Base-by-base conservation (phyloP, 2,329 filamentous ascomycete genomes). In the Epicoccum nigrum region DNA sequence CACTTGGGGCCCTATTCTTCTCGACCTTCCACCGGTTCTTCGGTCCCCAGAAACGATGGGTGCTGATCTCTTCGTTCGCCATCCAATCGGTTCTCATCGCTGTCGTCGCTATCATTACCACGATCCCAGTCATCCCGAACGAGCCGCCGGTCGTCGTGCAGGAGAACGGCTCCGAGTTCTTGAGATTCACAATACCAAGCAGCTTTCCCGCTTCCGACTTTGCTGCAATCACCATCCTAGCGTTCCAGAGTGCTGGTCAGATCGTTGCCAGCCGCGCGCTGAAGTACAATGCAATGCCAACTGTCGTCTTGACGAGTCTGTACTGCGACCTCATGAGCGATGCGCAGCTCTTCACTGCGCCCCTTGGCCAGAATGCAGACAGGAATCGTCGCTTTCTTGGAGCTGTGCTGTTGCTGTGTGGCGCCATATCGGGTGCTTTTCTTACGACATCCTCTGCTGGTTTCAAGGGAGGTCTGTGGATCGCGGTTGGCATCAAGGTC, bases 271-370 rank as follows among this genome's bases (percentile, higher is more conserved):
- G 76, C 28, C 73, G 81, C 15, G 66, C 76, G 11, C 70, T 83
- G 16, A 79, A 79, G 7, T 80, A 79, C 59, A 79, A 79, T 47
- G 81, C 83, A 64, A 69, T 83, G 35, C 81, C 81, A 1, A 80
- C 81, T 0, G 81, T 79, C 39, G 81, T 84, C 8, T 63, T 83
- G 31, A 84, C 81, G n/a, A 80, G 77, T 48, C 69, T 81, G 31
- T 81, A 82, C 60, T 81, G 77, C 61, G 81, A 83, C 59, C 59
- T 83, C 19, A 74, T 81, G 60, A 79, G 77, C 15, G 81, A 84
- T 60, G 76, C 77, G 3, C 69, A 76, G 30, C 65, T 83, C 11
- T 72, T 81, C n/a, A 58, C 48, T 11, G 71, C 75, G 3, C 51
- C 55, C 1, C 64, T 75, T 23, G 66, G 76, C 11, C 28, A 53